Base-by-base conservation (phyloP, 805 yeast genomes). In the Monosporozyma solicola region DNA sequence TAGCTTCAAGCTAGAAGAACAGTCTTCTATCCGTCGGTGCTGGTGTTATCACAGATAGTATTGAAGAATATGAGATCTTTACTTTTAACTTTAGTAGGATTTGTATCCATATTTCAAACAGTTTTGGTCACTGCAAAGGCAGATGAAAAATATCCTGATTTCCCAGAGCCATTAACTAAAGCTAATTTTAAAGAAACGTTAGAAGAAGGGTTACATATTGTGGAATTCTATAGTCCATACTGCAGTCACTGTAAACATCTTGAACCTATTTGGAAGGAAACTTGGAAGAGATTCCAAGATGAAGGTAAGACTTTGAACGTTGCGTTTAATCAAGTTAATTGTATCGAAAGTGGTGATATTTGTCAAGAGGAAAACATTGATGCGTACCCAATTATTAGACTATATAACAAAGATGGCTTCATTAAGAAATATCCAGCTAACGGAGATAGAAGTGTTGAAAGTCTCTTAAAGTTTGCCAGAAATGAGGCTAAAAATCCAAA, bases 171-270 rank as follows among this genome's bases (percentile, higher is more conserved):
- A 1, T 66, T 88, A 47, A 80, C 76, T 0, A 58, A 65, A 3
- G 75, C 69, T 0, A 74, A 72, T 22, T 88, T 86, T 62, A 82
- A 80, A 51, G 55, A 66, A 11, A 70, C 72, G 39, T 63, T 80
- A n/a, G 63, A 72, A 20, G 69, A 74, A 9, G 85, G 85, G 2
- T 70, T 83, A 22, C 84, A 90, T 61, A 76, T 92, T 62, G 83
- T 92, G 35, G 97, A 92, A 70, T 91, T 89, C 69, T 94, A 71
- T 65, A 88, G 96, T 33, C 99, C 99, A 0, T 84, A 84, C 62
- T 94, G 99, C 66, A 66, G 72, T 7, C 98, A 92, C 69, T 94
- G 99, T 71, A 77, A 72, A 56, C 74, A 71, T 7, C 71, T 94
- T 51, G 94, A 87, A 2, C 98, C 99, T 1, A 75, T 72, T 7